These are phyloP conservation scores for Lipomyces orientalis DNA, from an alignment of 805 yeast genomes.

Conservation along the genomic window DNA sequence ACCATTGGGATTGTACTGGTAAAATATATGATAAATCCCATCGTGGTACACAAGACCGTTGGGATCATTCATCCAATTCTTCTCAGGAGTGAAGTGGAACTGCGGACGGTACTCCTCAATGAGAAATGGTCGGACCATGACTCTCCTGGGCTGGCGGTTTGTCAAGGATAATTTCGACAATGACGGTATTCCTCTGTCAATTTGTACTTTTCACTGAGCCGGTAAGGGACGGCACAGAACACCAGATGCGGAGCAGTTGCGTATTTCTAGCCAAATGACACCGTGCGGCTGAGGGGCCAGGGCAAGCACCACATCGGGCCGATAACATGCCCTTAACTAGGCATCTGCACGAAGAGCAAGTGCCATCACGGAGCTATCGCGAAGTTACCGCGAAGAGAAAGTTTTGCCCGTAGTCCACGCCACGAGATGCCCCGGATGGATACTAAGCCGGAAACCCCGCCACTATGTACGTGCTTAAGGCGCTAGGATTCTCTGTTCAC, in stretches of 20 bases:
- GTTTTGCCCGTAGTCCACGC: background rate
- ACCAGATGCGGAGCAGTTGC: background rate
- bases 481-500: background rate
- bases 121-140: background rate
- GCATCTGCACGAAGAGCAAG: background rate
- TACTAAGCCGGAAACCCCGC: background rate
- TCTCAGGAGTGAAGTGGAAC: constrained; percentile 48
- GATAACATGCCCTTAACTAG: too few species aligned
- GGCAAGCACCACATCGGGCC: background rate
- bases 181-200: background rate
- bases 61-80: constrained; percentile 38
- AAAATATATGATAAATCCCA: constrained; percentile 10
- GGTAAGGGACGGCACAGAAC: background rate
- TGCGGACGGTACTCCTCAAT: constrained; percentile 17
- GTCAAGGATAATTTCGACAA: background rate
- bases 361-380: background rate
- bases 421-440: background rate
- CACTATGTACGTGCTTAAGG: background rate
- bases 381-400: background rate
- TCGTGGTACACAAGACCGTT: constrained; percentile 44
- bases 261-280: background rate
- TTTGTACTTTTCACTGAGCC: background rate
- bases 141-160: background rate
- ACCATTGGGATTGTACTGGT: constrained; percentile 12
- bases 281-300: too few species aligned